phyloP scores from a whole-genome alignment of 305 asterid genomes.

The Nicotiana rustica region DNA sequence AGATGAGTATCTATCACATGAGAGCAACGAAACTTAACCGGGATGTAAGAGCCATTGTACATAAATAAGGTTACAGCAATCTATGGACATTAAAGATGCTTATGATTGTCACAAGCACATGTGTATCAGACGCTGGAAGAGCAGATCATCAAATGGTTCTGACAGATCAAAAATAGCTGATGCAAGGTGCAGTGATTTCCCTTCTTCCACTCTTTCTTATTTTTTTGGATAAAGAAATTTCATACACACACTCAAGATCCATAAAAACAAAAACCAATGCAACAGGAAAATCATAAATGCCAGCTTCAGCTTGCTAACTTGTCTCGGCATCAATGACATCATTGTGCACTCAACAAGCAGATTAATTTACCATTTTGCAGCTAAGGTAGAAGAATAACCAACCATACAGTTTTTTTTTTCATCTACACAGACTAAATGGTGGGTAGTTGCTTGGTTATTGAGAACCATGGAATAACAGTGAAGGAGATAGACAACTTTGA shows the following conservation, averaged over 20 bases:
- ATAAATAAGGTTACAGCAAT: conserved; percentile 18
- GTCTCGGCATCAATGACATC: conserved; percentile 7
- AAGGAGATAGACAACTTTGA: background rate
- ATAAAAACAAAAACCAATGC: background rate
- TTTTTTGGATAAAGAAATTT: background rate
- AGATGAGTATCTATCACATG: conserved; percentile 25
- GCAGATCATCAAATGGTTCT: conserved; percentile 19
- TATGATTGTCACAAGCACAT: conserved; percentile 13
- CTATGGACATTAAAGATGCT: conserved; percentile 24
- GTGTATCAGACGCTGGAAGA: conserved; percentile 25
- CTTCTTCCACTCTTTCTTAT: no score
- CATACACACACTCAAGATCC: conserved; percentile 8
- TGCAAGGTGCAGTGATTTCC: background rate
- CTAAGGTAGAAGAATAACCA: conserved; percentile 15
- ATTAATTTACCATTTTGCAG: conserved; percentile 19
- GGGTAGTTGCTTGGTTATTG: background rate
- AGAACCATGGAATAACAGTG: conserved; percentile 12
- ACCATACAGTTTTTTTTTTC: background rate
- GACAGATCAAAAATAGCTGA: conserved; percentile 22
- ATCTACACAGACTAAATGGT: conserved; percentile 9
- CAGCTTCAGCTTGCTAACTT: conserved; percentile 1
- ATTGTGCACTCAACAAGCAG: background rate
- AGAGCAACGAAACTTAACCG: background rate
- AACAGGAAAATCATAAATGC: background rate
- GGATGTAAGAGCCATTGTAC: conserved; percentile 12